phyloP scores from a whole-genome alignment of 352 stramenopile genomes.

The Peronospora belbahrii region DNA sequence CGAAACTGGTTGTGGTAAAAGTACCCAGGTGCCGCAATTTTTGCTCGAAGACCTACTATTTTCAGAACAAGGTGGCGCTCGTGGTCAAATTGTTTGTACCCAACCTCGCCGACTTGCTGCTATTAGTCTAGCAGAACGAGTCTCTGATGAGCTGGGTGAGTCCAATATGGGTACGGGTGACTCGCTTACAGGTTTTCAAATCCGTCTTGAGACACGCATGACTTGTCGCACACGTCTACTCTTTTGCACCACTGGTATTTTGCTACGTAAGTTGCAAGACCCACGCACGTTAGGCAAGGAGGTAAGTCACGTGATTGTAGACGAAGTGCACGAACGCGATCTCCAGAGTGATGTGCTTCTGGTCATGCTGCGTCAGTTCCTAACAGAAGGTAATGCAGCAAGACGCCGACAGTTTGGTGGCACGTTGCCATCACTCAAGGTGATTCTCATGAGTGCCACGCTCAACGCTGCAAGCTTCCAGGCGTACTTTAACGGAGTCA shows the following conservation, averaged over 20 bases:
- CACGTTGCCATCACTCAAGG: slow-evolving; percentile 69
- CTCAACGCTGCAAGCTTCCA: slow-evolving; percentile 94
- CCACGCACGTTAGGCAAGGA: slow-evolving; percentile 64
- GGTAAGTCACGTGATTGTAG: slow-evolving; percentile 96
- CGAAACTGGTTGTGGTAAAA: slow-evolving; percentile 93
- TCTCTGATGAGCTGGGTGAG: slow-evolving; percentile 91
- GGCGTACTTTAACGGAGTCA: slow-evolving; percentile 88
- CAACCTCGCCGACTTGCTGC: slow-evolving; percentile 94
- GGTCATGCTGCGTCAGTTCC: slow-evolving; percentile 82
- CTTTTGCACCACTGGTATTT: slow-evolving; percentile 94
- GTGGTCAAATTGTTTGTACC: slow-evolving; percentile 93
- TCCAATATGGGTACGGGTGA: slow-evolving; percentile 39
- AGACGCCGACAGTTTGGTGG: slow-evolving; percentile 26
- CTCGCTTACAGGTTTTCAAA: slow-evolving; percentile 87
- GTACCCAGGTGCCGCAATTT: slow-evolving; percentile 95
- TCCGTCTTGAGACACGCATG: slow-evolving; percentile 89
- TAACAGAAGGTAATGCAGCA: slow-evolving; percentile 43
- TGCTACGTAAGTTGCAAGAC: slow-evolving; percentile 88
- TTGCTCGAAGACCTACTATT: slow-evolving; percentile 89
- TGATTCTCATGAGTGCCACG: slow-evolving; percentile 96
- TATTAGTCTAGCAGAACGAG: slow-evolving; percentile 90
- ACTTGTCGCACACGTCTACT: slow-evolving; percentile 81
- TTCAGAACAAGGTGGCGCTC: slow-evolving; percentile 40
- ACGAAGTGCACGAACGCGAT: slow-evolving; percentile 97
- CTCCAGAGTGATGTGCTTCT: slow-evolving; percentile 89